A percentile compares a stretch with the other conserved stretches of the same genome.
phyloP scores from a whole-genome alignment of 75 land plant genomes.

The Larix kaempferi region DNA sequence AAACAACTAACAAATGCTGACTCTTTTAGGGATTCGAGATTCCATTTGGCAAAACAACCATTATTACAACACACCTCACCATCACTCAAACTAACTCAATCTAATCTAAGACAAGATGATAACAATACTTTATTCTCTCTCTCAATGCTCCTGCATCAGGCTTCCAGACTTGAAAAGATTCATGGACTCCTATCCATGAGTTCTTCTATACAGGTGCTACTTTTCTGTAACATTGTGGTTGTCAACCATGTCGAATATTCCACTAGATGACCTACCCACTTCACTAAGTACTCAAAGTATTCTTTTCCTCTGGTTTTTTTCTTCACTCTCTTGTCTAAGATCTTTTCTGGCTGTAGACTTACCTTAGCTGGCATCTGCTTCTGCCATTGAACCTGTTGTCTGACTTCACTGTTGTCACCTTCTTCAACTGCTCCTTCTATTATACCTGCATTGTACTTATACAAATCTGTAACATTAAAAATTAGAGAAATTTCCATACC shows the following conservation, averaged over 20 bases:
- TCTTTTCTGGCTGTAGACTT: neutral
- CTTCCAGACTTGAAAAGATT: too few relatives aligned
- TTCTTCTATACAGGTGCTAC: too few relatives aligned
- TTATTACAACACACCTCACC: too few relatives aligned
- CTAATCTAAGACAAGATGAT: too few relatives aligned
- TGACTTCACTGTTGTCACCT: neutral
- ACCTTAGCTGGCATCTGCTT: neutral
- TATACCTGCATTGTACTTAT: neutral
- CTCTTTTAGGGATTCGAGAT: too few relatives aligned
- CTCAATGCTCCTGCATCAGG: too few relatives aligned
- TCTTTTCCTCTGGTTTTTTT: neutral
- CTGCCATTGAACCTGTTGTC: neutral
- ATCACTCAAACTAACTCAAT: too few relatives aligned
- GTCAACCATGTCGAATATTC: neutral
- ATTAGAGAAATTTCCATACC: neutral
- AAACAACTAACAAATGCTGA: too few relatives aligned
- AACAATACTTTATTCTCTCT: too few relatives aligned
- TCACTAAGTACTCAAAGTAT: neutral
- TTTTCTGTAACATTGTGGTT: too few relatives aligned
- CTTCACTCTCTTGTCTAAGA: neutral
- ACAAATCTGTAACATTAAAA: neutral
- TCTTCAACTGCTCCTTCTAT: neutral
- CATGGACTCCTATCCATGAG: too few relatives aligned
- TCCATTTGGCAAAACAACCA: too few relatives aligned
- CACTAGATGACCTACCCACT: neutral